These are phyloP conservation scores for Lathyrus sativus DNA, from an alignment of 306 rosid genomes.

Conservation along the genomic window DNA sequence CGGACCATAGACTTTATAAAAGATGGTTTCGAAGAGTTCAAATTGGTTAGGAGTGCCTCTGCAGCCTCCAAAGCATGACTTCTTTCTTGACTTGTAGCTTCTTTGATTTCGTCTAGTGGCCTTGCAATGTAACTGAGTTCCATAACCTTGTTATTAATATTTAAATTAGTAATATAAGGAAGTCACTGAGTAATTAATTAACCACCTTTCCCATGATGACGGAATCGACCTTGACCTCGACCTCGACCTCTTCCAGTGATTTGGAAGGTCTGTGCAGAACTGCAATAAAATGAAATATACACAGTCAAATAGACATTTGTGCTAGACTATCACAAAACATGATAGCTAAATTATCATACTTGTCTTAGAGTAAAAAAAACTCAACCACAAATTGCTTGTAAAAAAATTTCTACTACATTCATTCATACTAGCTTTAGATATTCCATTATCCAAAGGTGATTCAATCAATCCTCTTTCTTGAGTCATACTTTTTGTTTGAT, in stretches of 20 bases:
- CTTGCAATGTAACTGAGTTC: constrained; percentile 61
- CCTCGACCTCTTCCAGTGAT: constrained; percentile 56
- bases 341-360: background rate
- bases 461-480: background rate
- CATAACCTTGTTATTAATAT: constrained; percentile 34
- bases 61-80: constrained; percentile 56
- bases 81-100: constrained; percentile 62
- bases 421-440: background rate
- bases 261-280: constrained; percentile 43
- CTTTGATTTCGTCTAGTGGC: constrained; percentile 64
- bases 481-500: background rate
- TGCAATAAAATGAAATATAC: constrained; percentile 33
- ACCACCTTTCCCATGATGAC: constrained; percentile 64
- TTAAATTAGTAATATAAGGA: constrained; percentile 8
- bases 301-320: constrained; percentile 7
- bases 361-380: constrained; percentile 11
- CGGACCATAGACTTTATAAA: constrained; percentile 77
- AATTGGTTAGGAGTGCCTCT: constrained; percentile 49
- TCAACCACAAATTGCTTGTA: background rate
- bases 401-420: background rate
- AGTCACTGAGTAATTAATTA: constrained; percentile 24
- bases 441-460: constrained; percentile 3
- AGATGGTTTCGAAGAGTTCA: constrained; percentile 53
- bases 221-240: constrained; percentile 51
- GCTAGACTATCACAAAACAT: background rate